phyloP scores from a whole-genome alignment of 441 rosid species.

The Macaranga tanarius region DNA sequence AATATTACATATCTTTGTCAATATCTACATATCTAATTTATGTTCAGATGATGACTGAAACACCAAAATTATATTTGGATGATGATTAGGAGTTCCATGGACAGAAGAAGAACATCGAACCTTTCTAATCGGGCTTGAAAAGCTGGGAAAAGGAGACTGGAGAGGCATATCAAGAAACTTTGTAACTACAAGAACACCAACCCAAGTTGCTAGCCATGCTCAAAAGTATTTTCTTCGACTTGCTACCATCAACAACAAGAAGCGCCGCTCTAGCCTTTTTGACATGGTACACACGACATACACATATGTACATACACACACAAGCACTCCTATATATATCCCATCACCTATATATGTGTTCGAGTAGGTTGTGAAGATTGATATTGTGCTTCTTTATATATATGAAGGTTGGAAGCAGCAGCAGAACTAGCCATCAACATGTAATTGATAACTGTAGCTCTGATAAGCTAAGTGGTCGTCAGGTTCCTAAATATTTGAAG shows the following conservation, averaged over 20 bases:
- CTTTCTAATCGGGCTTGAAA: slow-evolving; percentile 71
- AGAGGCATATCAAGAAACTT: slow-evolving; percentile 80
- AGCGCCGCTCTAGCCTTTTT: slow-evolving; percentile 82
- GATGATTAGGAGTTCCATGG: slow-evolving; percentile 73
- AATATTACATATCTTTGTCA: too few species aligned
- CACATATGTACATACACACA: neutral
- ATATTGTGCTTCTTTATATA: neutral
- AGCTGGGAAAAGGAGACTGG: slow-evolving; percentile 92
- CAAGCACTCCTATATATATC: neutral
- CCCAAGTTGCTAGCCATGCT: slow-evolving; percentile 96
- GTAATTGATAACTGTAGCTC: slow-evolving; percentile 24
- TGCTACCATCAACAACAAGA: slow-evolving; percentile 60
- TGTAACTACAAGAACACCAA: slow-evolving; percentile 82
- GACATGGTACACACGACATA: slow-evolving; percentile 50
- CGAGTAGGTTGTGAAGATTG: too few species aligned
- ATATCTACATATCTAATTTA: too few species aligned
- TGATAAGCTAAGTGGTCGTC: slow-evolving; percentile 19
- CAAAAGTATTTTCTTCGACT: slow-evolving; percentile 83
- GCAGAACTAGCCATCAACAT: slow-evolving; percentile 7
- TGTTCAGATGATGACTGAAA: too few species aligned
- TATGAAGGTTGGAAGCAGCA: slow-evolving; percentile 28
- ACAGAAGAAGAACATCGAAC: slow-evolving; percentile 77
- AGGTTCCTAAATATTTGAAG: neutral
- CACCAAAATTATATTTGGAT: neutral
- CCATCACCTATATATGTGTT: neutral